Evolutionary conservation across 495 filamentous ascomycete genomes (phyloP).

Genomic region (Aspergillus heteromorphus): DNA sequence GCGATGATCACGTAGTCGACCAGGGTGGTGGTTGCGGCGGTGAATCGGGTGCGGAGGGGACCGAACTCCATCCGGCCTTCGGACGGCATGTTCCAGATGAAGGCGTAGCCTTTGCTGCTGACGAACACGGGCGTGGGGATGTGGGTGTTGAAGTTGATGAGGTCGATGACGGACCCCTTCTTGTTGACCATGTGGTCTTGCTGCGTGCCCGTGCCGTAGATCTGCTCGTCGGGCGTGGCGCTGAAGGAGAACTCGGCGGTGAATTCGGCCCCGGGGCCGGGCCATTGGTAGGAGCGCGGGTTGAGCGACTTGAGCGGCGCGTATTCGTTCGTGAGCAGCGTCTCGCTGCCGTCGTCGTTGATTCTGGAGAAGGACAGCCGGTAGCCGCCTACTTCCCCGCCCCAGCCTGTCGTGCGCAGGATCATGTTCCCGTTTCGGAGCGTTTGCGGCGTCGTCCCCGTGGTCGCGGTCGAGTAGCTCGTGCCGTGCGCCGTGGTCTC

Average conservation of each 20-base stretch:
- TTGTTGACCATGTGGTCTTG: slow-evolving; percentile 27
- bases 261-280: slow-evolving; percentile 22
- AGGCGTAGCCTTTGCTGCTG: slow-evolving; percentile 26
- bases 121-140: slow-evolving; percentile 25
- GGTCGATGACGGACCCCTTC: slow-evolving; percentile 22
- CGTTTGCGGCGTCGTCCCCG: slow-evolving; percentile 14
- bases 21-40: slow-evolving; percentile 17
- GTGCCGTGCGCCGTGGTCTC: slow-evolving; percentile 18
- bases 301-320: slow-evolving; percentile 28
- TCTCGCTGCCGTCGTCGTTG: slow-evolving; percentile 21
- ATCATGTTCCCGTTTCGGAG: slow-evolving; percentile 25
- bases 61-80: slow-evolving; percentile 27
- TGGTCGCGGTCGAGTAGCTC: slow-evolving; percentile 17
- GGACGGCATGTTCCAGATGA: slow-evolving; percentile 27
- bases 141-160: slow-evolving; percentile 26
- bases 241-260: slow-evolving; percentile 25
- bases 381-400: slow-evolving; percentile 22
- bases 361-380: slow-evolving; percentile 23
- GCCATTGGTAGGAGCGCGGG: slow-evolving; percentile 24
- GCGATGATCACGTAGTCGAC: slow-evolving; percentile 26
- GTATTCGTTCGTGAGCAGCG: slow-evolving; percentile 26
- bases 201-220: slow-evolving; percentile 29
- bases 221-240: slow-evolving; percentile 23
- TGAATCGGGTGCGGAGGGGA: slow-evolving; percentile 19
- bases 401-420: slow-evolving; percentile 24